Evolutionary conservation across 169 alveolate species (phyloP), one percentile per base, ranked within the genome.

Genomic region (Plasmodium fragile): DNA sequence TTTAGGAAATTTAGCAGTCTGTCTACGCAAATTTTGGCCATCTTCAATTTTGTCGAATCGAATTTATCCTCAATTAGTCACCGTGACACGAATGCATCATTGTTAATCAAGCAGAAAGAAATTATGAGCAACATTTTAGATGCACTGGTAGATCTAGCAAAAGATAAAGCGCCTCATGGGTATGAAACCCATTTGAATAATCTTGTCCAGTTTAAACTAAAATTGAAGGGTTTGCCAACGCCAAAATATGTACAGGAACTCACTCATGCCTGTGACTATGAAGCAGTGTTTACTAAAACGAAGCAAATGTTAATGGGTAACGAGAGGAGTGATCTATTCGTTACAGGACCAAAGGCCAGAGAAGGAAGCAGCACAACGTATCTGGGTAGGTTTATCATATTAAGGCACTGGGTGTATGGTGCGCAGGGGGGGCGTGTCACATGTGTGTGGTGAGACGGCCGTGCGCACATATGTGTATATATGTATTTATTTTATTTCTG

Each of bases 41-140:
- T 73, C 69, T 85, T 85, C 69, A 49, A 85, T 73, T 85, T 85
- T 85, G 69, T 85, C 65, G 93, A 85, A 69, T 85, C 85, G 10
- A 85, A 85, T 72, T 73, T 85, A 32, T 69, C 25, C 28, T 49
- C 52, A 18, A 18, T 52, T 30, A 85, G 71, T 55, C 70, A 73
- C 25, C 65, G 53, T 85, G 93, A 75, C 52, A 73, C 84, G 39
- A 85, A 85, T 52, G 65, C 79, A 18, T 69, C 80, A 52, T 55
- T 85, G 32, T 75, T 85, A 73, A 53, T 49, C 52, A 85, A 43
- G 39, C 93, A 85, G 43, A 85, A 85, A 36, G 85, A 85, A 73
- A 73, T 85, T 32, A 85, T 85, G 83, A 53, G 69, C 16, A 85
- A 28, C 65, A 85, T 85, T 25, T 85, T 85, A 39, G 93, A 85